Evolutionary conservation across 2,329 filamentous ascomycete species (phyloP).

Genomic region (Fusarium sp.): DNA sequence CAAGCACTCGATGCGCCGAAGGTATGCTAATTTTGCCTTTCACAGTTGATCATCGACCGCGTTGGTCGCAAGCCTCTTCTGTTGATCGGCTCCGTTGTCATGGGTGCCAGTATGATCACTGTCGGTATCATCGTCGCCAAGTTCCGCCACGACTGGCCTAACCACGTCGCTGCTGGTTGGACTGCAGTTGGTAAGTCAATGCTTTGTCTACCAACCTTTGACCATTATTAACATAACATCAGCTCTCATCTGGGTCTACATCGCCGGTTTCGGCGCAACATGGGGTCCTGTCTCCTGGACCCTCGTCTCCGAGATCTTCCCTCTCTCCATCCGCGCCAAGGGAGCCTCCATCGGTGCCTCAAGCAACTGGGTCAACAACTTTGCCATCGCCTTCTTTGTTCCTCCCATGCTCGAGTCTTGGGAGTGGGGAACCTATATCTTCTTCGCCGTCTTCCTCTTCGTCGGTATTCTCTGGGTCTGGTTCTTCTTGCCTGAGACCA

Average conservation of each 20-base stretch:
- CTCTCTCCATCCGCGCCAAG: slow-evolving; percentile 55
- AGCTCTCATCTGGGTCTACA: slow-evolving; percentile 57
- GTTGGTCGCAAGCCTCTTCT: slow-evolving; percentile 54
- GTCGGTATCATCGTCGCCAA: slow-evolving; percentile 34
- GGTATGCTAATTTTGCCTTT: neutral
- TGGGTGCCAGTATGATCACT: slow-evolving; percentile 42
- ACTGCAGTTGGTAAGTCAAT: slow-evolving; percentile 42
- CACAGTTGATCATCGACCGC: slow-evolving; percentile 49
- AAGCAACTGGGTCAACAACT: slow-evolving; percentile 58
- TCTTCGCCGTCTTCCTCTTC: slow-evolving; percentile 63
- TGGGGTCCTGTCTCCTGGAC: slow-evolving; percentile 61
- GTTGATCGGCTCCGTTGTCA: slow-evolving; percentile 50
- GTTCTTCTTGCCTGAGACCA: slow-evolving; percentile 65
- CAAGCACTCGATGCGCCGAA: rapidly evolving
- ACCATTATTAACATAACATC: rapidly evolving
- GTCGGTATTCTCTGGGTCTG: slow-evolving; percentile 59
- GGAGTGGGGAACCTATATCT: slow-evolving; percentile 65
- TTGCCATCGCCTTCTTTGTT: slow-evolving; percentile 57
- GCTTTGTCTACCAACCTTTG: rapidly evolving
- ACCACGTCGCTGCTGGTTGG: slow-evolving; percentile 52
- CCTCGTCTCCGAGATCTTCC: slow-evolving; percentile 59
- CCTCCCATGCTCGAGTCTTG: slow-evolving; percentile 51
- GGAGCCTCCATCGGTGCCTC: slow-evolving; percentile 55
- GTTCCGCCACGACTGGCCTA: slow-evolving; percentile 38
- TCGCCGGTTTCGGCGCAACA: slow-evolving; percentile 57